These are phyloP conservation scores for Citrus sp. DNA, from an alignment of 345 rosid species.

Conservation along the genomic window DNA sequence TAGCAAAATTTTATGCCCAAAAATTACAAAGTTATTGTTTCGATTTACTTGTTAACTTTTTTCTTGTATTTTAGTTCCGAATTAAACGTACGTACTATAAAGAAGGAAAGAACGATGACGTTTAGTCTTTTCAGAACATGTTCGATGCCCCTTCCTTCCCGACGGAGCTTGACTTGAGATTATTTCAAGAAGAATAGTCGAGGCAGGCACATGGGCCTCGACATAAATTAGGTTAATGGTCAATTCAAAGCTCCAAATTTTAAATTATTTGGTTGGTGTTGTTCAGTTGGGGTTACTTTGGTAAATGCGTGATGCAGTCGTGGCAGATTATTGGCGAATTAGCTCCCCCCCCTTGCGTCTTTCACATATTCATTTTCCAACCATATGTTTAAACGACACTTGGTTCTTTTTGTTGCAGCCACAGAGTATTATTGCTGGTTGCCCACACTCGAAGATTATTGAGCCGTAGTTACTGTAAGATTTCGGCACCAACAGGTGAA, in stretches of 20 bases:
- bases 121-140: background rate
- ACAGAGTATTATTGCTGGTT: fast-evolving
- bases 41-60: too few species aligned
- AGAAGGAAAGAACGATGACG: background rate
- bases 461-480: too few species aligned
- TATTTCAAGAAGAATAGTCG: background rate
- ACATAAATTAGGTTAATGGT: background rate
- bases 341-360: background rate
- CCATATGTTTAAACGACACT: too few species aligned
- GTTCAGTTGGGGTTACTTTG: conserved; percentile 2
- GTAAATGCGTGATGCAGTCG: background rate
- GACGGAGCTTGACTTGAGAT: background rate
- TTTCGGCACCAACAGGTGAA: too few species aligned
- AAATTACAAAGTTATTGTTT: background rate
- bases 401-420: too few species aligned
- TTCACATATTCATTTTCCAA: background rate
- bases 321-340: too few species aligned
- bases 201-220: background rate
- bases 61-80: background rate
- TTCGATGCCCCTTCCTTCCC: background rate
- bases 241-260: background rate
- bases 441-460: too few species aligned
- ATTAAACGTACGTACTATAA: background rate
- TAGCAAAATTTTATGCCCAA: background rate
- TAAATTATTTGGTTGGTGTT: conserved; percentile 5